These are phyloP conservation scores for Chaetomiaceae sp. DNA, from an alignment of 2,329 filamentous ascomycete genomes.

Conservation along the genomic window DNA sequence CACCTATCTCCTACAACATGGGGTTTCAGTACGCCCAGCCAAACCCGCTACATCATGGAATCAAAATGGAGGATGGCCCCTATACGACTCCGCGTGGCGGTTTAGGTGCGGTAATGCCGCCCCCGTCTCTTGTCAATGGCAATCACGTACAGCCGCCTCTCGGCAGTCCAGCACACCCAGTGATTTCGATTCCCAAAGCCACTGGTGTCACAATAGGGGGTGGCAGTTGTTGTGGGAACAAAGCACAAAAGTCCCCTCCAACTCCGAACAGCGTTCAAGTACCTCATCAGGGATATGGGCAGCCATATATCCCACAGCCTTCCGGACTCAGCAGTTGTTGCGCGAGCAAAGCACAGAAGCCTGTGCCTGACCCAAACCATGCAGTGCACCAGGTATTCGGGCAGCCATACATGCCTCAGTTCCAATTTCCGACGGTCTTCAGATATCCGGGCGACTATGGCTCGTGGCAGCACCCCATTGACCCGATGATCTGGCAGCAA, in stretches of 20 bases:
- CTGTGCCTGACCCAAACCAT: not conserved
- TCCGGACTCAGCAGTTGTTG: slow-evolving; percentile 16
- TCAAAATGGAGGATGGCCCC: slow-evolving; percentile 27
- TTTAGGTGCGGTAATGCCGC: slow-evolving; percentile 8
- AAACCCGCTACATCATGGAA: slow-evolving; percentile 12
- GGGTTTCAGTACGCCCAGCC: slow-evolving; percentile 16
- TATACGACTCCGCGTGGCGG: slow-evolving; percentile 43
- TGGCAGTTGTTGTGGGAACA: slow-evolving; percentile 35
- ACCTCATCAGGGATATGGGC: slow-evolving; percentile 13
- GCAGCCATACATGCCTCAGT: slow-evolving; percentile 32
- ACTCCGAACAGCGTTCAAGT: not conserved
- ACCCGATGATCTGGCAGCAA: slow-evolving; percentile 51
- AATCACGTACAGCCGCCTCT: slow-evolving; percentile 10
- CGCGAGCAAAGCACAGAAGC: slow-evolving; percentile 18
- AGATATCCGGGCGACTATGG: slow-evolving; percentile 52
- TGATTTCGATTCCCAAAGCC: slow-evolving; percentile 7
- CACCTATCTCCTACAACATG: slow-evolving; percentile 19
- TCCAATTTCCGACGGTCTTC: slow-evolving; percentile 44
- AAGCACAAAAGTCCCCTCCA: slow-evolving; percentile 18
- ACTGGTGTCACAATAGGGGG: slow-evolving; percentile 19
- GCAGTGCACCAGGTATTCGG: too few relatives aligned
- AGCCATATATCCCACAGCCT: slow-evolving; percentile 32
- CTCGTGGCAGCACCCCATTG: slow-evolving; percentile 51
- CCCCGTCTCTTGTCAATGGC: slow-evolving; percentile 14
- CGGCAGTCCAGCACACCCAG: slow-evolving; percentile 21